phyloP scores from a whole-genome alignment of 129 eudicot genomes.

The Chrysanthemum makinoi region DNA sequence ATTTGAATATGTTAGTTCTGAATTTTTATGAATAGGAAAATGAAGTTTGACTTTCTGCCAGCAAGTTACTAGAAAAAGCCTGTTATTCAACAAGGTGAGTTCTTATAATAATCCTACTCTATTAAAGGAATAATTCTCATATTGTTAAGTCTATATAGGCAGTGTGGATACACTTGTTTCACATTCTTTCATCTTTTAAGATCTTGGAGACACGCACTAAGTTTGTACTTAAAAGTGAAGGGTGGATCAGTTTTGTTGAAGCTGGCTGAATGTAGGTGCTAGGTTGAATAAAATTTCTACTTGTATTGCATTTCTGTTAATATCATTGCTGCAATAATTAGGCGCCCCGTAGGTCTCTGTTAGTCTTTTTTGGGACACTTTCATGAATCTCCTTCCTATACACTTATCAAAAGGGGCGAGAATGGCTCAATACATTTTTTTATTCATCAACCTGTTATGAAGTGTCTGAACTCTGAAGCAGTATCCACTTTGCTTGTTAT shows the following conservation, averaged over 20 bases:
- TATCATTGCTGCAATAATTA: too few species aligned
- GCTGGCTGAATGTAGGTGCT: too few species aligned
- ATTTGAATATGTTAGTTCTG: background rate
- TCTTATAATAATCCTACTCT: background rate
- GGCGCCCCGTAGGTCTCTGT: too few species aligned
- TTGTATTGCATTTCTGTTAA: too few species aligned
- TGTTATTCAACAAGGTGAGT: slow-evolving; percentile 1
- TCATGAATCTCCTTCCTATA: too few species aligned
- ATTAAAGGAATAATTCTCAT: background rate
- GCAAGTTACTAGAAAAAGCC: background rate
- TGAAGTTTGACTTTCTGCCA: background rate
- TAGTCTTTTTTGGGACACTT: too few species aligned
- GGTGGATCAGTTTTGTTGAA: background rate
- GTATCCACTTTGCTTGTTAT: too few species aligned
- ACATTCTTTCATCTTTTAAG: background rate
- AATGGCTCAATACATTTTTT: too few species aligned
- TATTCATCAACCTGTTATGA: too few species aligned
- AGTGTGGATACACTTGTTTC: slow-evolving; percentile 7
- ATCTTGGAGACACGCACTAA: background rate
- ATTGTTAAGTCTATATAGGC: background rate
- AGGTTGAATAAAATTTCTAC: too few species aligned
- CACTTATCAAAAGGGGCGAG: too few species aligned
- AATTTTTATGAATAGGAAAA: background rate
- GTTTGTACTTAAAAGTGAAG: background rate
- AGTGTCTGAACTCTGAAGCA: too few species aligned